Base-by-base conservation (phyloP, 371 early-diverging fungal genomes). In the Mucor indicus region DNA sequence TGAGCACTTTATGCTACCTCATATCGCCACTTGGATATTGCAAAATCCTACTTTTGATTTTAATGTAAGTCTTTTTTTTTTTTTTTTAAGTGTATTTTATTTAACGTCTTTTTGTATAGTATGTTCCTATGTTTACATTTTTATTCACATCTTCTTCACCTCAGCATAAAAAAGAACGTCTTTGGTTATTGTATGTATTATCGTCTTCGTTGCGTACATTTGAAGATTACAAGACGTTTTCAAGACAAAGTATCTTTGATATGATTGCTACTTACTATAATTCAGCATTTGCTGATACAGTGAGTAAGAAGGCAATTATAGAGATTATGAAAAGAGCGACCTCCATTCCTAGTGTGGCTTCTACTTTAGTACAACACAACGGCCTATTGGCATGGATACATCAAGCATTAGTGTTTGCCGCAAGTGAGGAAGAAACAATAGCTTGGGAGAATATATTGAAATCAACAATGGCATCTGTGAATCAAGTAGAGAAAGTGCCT, bases 51-150 rank as follows among this genome's bases (percentile, higher is more conserved):
- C 77, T 2, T 69, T 92, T 21, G 91, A 91, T 59, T 60, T 89
- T 30, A 78, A 84, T 58, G 85, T 81, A 62, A 58, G 70, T 48
- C n/a, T 23, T 9, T 12, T 16, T 41, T 15, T 40, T 40, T 19
- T 31, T 11, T 17, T 32, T 17, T 13, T 11, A 4, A 25, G 15
- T 37, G 9, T 43, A n/a, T 21, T 13, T 13, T 12, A 24, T 21
- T 44, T 23, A 19, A 41, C 31, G 9, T 39, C 29, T 46, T 36
- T 31, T 12, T 29, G 6, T 8, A 29, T 58, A 80, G 79, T 87
- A 90, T 67, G 75, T 90, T 4, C 93, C 93, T 5, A 76, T 91
- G 79, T 89, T 90, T 63, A 85, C 85, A 32, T 70, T 61, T 29
- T 53, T 91, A 49, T 89, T 93, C 60, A 80, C 80, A 48, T 83